Evolutionary conservation across 108 stramenopile species (phyloP).

Genomic region (Schizochytrium sp.): DNA sequence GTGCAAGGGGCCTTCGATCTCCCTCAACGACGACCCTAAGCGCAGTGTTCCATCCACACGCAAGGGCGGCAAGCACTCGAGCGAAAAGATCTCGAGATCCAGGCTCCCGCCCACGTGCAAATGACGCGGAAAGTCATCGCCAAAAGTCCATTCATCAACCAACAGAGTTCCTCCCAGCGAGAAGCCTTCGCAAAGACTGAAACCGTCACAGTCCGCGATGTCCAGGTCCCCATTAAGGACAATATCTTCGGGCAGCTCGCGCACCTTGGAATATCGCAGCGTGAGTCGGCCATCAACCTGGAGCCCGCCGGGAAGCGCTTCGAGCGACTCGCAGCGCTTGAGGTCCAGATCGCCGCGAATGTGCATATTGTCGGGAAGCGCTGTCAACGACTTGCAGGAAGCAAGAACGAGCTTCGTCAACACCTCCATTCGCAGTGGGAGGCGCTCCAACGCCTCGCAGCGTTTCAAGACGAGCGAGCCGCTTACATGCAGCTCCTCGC

Average conservation of each 20-base stretch:
- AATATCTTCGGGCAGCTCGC: background rate
- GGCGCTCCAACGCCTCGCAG: background rate
- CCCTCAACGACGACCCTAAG: background rate
- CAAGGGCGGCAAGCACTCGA: background rate
- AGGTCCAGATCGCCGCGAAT: background rate
- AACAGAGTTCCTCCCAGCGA: background rate
- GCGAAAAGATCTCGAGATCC: background rate
- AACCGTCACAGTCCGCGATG: background rate
- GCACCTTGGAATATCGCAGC: background rate
- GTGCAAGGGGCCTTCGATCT: background rate
- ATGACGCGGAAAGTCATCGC: background rate
- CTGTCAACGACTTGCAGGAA: background rate
- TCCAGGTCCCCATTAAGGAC: background rate
- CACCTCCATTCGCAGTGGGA: background rate
- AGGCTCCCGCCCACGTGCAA: background rate
- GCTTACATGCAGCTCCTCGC: background rate
- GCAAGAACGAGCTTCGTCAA: background rate
- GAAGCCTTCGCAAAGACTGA: background rate
- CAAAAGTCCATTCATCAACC: background rate
- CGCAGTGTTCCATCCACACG: background rate
- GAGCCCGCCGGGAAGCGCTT: background rate
- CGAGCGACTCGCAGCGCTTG: background rate
- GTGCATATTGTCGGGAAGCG: background rate
- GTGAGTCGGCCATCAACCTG: background rate
- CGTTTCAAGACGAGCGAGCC: background rate